phyloP scores from a whole-genome alignment of 2,329 filamentous ascomycete genomes.

The Cladosporium sp. region DNA sequence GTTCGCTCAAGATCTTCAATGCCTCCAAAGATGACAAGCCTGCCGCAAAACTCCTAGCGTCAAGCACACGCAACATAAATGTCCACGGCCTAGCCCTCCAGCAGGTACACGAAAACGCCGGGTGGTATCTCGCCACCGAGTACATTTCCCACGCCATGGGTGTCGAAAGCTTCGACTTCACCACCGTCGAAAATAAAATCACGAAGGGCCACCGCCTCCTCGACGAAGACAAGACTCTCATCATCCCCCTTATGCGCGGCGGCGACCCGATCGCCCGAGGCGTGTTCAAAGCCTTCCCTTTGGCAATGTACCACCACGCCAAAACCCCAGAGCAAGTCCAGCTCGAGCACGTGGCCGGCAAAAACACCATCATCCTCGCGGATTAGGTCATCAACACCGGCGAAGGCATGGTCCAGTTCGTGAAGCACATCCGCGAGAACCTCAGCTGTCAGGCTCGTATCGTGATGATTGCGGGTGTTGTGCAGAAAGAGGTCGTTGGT shows the following conservation, averaged over 20 bases:
- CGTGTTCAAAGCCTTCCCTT: constrained; percentile 54
- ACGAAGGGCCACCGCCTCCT: constrained; percentile 47
- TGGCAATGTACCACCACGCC: constrained; percentile 55
- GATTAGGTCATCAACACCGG: constrained; percentile 64
- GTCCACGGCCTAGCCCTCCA: constrained; percentile 50
- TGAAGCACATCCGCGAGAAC: constrained; percentile 46
- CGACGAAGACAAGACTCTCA: constrained; percentile 52
- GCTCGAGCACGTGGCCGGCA: constrained; percentile 42
- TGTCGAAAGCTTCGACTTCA: constrained; percentile 50
- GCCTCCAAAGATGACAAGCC: constrained; percentile 43
- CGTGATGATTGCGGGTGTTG: constrained; percentile 57
- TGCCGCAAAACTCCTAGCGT: constrained; percentile 54
- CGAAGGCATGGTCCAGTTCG: constrained; percentile 51
- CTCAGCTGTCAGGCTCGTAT: constrained; percentile 46
- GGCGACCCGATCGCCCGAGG: constrained; percentile 64
- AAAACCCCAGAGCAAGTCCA: constrained; percentile 45
- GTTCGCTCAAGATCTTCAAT: constrained; percentile 31
- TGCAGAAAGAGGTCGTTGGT: constrained; percentile 45
- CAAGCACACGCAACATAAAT: constrained; percentile 53
- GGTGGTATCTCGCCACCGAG: constrained; percentile 56
- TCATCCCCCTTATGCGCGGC: constrained; percentile 63
- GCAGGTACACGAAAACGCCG: constrained; percentile 51
- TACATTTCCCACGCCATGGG: constrained; percentile 52
- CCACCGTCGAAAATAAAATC: constrained; percentile 51
- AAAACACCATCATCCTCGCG: constrained; percentile 53